Evolutionary conservation across 2,329 filamentous ascomycete genomes (phyloP).

Genomic region (Penicillium sp.): DNA sequence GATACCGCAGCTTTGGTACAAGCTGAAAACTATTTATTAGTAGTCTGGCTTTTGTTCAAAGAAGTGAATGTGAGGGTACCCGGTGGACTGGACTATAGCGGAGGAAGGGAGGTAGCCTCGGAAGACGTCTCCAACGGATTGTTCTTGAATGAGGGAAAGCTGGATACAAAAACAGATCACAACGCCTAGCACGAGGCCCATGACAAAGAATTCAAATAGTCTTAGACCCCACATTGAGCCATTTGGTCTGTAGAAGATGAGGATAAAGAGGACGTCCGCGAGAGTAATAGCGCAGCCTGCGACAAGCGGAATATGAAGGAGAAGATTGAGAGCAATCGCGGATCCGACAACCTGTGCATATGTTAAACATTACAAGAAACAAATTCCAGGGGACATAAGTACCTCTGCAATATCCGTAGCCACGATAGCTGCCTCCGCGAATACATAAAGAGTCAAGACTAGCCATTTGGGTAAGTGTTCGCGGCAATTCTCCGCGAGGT

Average conservation of each 20-base stretch:
- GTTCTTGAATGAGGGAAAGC: slow-evolving; percentile 56
- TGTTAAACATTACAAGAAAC: neutral
- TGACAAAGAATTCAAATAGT: slow-evolving; percentile 60
- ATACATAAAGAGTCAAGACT: slow-evolving; percentile 64
- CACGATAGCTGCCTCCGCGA: slow-evolving; percentile 71
- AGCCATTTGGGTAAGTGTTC: slow-evolving; percentile 70
- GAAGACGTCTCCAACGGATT: slow-evolving; percentile 58
- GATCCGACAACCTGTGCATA: slow-evolving; percentile 58
- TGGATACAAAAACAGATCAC: slow-evolving; percentile 63
- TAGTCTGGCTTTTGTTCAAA: neutral
- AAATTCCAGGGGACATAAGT: neutral
- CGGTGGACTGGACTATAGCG: slow-evolving; percentile 57
- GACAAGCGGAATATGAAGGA: slow-evolving; percentile 59
- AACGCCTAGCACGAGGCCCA: slow-evolving; percentile 59
- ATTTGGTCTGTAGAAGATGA: slow-evolving; percentile 60
- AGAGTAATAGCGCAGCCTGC: slow-evolving; percentile 63
- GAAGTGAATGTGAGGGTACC: slow-evolving; percentile 35
- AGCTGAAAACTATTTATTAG: slow-evolving; percentile 33
- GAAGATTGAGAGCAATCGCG: slow-evolving; percentile 61
- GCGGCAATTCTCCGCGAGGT: slow-evolving; percentile 69
- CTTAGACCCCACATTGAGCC: slow-evolving; percentile 58
- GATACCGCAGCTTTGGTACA: slow-evolving; percentile 61
- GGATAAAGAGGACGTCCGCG: slow-evolving; percentile 60
- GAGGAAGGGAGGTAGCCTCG: slow-evolving; percentile 60
- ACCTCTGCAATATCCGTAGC: slow-evolving; percentile 74